Evolutionary conservation across 176 grass and related monocot species (phyloP).

Genomic region (Pontederia crassipes): DNA sequence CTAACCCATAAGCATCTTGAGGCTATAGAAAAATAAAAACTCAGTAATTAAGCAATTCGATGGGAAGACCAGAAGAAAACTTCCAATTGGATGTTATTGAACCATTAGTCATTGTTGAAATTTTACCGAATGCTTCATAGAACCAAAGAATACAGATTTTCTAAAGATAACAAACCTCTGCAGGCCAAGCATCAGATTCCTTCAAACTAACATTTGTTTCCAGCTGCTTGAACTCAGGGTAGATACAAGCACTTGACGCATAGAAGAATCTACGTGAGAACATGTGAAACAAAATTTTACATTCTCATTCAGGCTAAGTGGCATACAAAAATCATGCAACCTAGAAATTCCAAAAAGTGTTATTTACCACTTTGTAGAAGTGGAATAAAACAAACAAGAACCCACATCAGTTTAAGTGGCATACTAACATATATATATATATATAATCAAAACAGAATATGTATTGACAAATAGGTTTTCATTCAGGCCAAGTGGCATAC

Average conservation of each 20-base stretch:
- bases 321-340: neutral
- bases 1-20: constrained; percentile 18
- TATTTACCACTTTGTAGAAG: no score
- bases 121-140: neutral
- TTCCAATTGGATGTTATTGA: neutral
- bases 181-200: constrained; percentile 64
- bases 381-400: no score
- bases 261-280: constrained; percentile 41
- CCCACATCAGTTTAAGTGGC: no score
- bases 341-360: neutral
- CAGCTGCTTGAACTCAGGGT: constrained; percentile 72
- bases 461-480: no score
- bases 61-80: neutral
- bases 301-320: neutral
- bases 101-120: no score
- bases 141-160: constrained; percentile 14
- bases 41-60: neutral
- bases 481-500: no score
- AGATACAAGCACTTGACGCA: constrained; percentile 61
- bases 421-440: no score
- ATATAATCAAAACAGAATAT: no score
- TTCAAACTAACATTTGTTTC: constrained; percentile 59
- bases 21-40: constrained; percentile 1
- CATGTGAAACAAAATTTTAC: neutral
- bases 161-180: constrained; percentile 41